Conservation (phyloP, 2,329 filamentous ascomycete species). For the Fusarium sp. region DNA sequence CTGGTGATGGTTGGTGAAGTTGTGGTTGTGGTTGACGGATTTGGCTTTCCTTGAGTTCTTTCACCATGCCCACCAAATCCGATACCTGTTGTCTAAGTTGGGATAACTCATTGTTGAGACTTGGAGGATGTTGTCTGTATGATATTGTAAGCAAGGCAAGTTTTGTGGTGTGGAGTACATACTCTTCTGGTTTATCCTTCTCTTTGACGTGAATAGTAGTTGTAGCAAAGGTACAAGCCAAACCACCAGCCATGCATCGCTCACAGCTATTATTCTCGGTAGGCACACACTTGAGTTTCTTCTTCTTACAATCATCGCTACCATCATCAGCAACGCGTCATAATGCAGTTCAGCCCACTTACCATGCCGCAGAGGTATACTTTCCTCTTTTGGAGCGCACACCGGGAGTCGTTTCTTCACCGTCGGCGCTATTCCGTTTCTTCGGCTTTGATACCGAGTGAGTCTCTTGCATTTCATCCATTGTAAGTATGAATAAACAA, state of each 20-base stretch:
- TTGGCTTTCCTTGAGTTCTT: conserved; percentile 44
- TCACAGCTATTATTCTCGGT: conserved; percentile 46
- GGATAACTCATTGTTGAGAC: conserved; percentile 46
- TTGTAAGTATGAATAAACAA: background rate
- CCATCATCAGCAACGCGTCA: conserved; percentile 7
- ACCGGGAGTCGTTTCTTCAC: conserved; percentile 1
- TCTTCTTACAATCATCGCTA: conserved; percentile 56
- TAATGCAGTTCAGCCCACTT: background rate
- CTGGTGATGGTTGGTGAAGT: conserved; percentile 11
- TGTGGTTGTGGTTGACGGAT: background rate
- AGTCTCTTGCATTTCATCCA: background rate
- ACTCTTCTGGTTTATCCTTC: conserved; percentile 42
- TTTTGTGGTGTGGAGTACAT: background rate
- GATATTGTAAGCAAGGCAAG: background rate
- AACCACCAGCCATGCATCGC: conserved; percentile 47
- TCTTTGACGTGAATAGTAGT: conserved; percentile 29
- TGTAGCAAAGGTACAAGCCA: conserved; percentile 45
- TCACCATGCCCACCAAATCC: conserved; percentile 43
- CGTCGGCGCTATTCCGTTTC: conserved; percentile 31
- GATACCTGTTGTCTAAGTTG: conserved; percentile 50
- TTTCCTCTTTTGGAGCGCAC: conserved; percentile 51
- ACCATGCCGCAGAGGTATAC: conserved; percentile 55
- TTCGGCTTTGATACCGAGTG: conserved; percentile 17
- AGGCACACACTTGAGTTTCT: conserved; percentile 56
- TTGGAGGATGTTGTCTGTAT: conserved; percentile 26